phyloP scores from a whole-genome alignment of 371 early-diverging fungal species.

The Lichtheimia hyalospora region DNA sequence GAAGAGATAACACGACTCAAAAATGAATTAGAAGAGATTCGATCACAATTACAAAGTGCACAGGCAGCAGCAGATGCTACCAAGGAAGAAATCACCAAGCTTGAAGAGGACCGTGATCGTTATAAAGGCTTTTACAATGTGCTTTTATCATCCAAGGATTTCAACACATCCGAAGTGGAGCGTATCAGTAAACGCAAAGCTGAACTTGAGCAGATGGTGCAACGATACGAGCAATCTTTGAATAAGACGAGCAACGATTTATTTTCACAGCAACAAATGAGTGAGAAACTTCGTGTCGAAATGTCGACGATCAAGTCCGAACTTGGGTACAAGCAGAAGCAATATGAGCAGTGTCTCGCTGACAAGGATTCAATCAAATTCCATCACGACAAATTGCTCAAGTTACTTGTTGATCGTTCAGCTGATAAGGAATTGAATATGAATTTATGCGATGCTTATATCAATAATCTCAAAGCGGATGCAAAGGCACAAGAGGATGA shows the following conservation, averaged over 20 bases:
- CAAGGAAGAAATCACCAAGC: not conserved
- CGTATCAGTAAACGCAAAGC: not conserved
- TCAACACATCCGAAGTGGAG: not conserved
- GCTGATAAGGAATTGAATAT: no score
- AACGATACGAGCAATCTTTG: not conserved
- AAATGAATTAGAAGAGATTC: not conserved
- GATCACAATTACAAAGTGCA: not conserved
- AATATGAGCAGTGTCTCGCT: no score
- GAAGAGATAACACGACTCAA: not conserved
- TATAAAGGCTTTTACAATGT: not conserved
- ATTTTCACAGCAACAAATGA: no score
- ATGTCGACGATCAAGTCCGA: no score
- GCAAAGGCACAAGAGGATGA: not conserved
- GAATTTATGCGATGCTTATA: not conserved
- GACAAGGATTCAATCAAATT: no score
- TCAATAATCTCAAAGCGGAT: not conserved
- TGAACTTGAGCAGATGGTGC: not conserved
- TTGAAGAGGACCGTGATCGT: not conserved
- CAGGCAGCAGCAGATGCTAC: not conserved
- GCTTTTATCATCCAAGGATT: not conserved
- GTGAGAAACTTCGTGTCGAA: no score
- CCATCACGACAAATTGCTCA: no score
- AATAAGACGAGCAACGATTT: no score
- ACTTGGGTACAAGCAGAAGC: no score
- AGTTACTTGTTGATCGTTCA: no score